A percentile compares a stretch with the other conserved stretches of the same genome.
These are phyloP conservation scores for Athelia sp. DNA, from an alignment of 1,284 basidiomycete genomes.

Conservation along the genomic window DNA sequence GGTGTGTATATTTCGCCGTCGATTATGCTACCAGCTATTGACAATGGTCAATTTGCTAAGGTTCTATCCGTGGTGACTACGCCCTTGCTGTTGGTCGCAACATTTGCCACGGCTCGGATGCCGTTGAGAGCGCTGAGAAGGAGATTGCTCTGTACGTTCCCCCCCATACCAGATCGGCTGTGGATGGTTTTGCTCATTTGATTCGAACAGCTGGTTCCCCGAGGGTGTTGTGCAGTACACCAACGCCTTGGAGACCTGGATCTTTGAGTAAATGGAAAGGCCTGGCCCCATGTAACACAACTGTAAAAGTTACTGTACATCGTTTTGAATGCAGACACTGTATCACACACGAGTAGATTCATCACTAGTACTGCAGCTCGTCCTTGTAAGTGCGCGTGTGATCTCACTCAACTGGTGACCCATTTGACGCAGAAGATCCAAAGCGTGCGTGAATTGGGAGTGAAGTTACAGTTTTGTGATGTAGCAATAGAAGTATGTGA, in stretches of 20 bases:
- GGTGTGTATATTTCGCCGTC: conserved; percentile 42
- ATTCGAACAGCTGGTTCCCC: conserved; percentile 69
- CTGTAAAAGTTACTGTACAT: too few species aligned
- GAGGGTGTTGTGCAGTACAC: conserved; percentile 79
- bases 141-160: conserved; percentile 80
- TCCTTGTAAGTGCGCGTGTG: too few species aligned
- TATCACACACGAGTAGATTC: too few species aligned
- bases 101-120: conserved; percentile 93
- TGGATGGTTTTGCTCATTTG: conserved; percentile 10
- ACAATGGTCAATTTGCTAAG: conserved; percentile 26
- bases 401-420: too few species aligned
- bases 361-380: too few species aligned
- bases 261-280: conserved; percentile 57
- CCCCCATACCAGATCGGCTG: conserved; percentile 1
- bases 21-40: neutral
- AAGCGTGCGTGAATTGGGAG: too few species aligned
- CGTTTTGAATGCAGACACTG: too few species aligned
- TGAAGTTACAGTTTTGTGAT: too few species aligned
- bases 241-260: conserved; percentile 64
- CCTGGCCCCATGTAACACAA: too few species aligned
- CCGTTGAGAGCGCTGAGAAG: conserved; percentile 87
- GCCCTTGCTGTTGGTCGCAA: conserved; percentile 91
- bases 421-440: too few species aligned
- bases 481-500: too few species aligned
- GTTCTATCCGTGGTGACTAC: conserved; percentile 91